A percentile compares a stretch with the other conserved stretches of the same genome.
Evolutionary conservation across 176 grass and related monocot genomes (phyloP).

Genomic region (Triticum timopheevii): DNA sequence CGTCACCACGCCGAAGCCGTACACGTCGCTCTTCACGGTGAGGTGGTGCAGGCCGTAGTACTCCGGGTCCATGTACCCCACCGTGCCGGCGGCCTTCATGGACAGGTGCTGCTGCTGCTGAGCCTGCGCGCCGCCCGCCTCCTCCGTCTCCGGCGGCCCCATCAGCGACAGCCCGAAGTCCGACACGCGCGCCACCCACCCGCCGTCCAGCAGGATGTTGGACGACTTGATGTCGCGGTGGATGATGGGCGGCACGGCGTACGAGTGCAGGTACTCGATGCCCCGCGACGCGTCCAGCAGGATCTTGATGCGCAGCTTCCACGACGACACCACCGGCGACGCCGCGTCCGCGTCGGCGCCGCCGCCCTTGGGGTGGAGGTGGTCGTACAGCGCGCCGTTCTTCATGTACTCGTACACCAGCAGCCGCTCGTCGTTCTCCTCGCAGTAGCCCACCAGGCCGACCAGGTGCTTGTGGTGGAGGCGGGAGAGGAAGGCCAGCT

Average conservation of each 20-base stretch:
- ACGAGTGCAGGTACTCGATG: conserved; percentile 96
- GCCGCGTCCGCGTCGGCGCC: background rate
- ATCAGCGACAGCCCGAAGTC: conserved; percentile 88
- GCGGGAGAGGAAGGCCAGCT: conserved; percentile 81
- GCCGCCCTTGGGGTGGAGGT: conserved; percentile 60
- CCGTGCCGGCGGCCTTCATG: conserved; percentile 71
- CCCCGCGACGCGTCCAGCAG: conserved; percentile 80
- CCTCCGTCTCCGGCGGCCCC: conserved; percentile 40
- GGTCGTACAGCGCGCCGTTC: conserved; percentile 86
- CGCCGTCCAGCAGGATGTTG: conserved; percentile 80
- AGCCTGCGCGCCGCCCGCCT: background rate
- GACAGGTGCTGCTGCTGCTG: conserved; percentile 15
- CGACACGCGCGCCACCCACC: conserved; percentile 80
- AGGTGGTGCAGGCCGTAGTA: conserved; percentile 91
- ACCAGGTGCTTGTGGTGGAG: conserved; percentile 99
- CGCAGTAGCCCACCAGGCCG: conserved; percentile 76
- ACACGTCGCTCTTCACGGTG: conserved; percentile 94
- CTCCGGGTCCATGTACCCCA: conserved; percentile 99
- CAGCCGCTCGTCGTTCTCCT: conserved; percentile 77
- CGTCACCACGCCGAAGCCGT: conserved; percentile 91
- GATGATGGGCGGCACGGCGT: conserved; percentile 97
- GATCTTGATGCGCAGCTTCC: conserved; percentile 85
- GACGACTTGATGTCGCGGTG: conserved; percentile 99
- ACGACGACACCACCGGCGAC: conserved; percentile 57
- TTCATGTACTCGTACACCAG: conserved; percentile 98